Conservation (phyloP, 1,139 yeast genomes). For the Zygosaccharomyces sapae region DNA sequence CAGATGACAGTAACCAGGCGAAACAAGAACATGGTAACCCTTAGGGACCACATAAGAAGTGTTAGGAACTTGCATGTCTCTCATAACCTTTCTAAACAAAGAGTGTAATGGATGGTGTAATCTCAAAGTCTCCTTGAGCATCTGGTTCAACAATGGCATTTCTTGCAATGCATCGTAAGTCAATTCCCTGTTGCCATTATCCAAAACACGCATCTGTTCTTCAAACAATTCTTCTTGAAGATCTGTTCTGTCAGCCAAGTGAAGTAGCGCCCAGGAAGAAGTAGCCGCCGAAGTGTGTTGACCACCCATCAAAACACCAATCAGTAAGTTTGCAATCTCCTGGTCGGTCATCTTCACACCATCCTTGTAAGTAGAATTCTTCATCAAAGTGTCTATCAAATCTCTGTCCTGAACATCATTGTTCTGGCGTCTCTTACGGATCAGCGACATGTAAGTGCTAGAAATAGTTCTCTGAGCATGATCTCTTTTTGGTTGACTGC, state of each 20-base stretch:
- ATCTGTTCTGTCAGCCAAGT: conserved; percentile 80
- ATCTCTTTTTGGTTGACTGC: conserved; percentile 84
- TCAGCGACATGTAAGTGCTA: conserved; percentile 69
- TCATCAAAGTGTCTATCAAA: conserved; percentile 83
- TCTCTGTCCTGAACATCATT: conserved; percentile 83
- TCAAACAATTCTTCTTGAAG: conserved; percentile 73
- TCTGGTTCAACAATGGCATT: conserved; percentile 75
- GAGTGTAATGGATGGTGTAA: conserved; percentile 96
- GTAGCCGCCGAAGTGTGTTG: conserved; percentile 98
- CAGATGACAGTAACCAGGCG: conserved; percentile 88
- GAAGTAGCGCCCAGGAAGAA: conserved; percentile 89
- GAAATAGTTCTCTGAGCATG: conserved; percentile 80
- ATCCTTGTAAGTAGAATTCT: conserved; percentile 79
- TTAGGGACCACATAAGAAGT: conserved; percentile 78
- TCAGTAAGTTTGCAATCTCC: conserved; percentile 87
- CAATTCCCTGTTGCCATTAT: conserved; percentile 54
- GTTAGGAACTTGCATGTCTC: conserved; percentile 74
- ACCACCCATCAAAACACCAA: conserved; percentile 98
- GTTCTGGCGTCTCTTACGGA: conserved; percentile 63
- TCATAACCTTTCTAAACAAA: conserved; percentile 83
- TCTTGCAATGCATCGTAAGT: conserved; percentile 79
- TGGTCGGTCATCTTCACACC: conserved; percentile 92
- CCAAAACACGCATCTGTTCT: conserved; percentile 66
- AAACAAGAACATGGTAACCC: conserved; percentile 85
- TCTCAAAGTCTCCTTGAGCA: conserved; percentile 89